Conservation (phyloP, 2,329 filamentous ascomycete species). For the Talaromyces sp. region DNA sequence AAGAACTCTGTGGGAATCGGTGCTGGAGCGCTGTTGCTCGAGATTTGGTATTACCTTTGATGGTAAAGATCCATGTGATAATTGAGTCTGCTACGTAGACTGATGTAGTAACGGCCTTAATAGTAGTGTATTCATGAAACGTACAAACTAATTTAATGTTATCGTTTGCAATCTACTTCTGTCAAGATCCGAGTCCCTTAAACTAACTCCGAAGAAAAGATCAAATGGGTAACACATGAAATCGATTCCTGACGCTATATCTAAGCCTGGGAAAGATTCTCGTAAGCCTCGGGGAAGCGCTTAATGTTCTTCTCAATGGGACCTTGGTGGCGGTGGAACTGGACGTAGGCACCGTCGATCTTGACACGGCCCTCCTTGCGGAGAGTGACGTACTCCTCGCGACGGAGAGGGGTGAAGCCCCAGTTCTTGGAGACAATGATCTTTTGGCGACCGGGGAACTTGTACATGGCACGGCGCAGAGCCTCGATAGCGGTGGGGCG, state of each 20-base stretch:
- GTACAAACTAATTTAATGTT: not conserved
- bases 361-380: constrained; percentile 90
- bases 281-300: constrained; percentile 86
- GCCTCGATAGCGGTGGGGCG: constrained; percentile 93
- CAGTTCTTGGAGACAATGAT: constrained; percentile 99
- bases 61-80: not conserved
- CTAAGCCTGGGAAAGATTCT: constrained; percentile 43
- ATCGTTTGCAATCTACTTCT: constrained; percentile 1
- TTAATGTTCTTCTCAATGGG: constrained; percentile 79
- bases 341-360: constrained; percentile 98
- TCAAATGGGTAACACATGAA: constrained; percentile 11
- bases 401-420: constrained; percentile 98
- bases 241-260: constrained; percentile 15
- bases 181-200: constrained; percentile 2
- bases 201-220: constrained; percentile 8
- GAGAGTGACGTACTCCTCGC: constrained; percentile 95
- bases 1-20: not conserved
- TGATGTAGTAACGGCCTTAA: not conserved
- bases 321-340: constrained; percentile 97
- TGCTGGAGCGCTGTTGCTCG: not conserved
- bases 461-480: constrained; percentile 98
- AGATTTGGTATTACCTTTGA: not conserved
- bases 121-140: constrained; percentile 7
- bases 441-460: constrained; percentile 99
- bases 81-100: not conserved